Conservation (phyloP, 176 grass and related monocot species). For the Eragrostis curvula region DNA sequence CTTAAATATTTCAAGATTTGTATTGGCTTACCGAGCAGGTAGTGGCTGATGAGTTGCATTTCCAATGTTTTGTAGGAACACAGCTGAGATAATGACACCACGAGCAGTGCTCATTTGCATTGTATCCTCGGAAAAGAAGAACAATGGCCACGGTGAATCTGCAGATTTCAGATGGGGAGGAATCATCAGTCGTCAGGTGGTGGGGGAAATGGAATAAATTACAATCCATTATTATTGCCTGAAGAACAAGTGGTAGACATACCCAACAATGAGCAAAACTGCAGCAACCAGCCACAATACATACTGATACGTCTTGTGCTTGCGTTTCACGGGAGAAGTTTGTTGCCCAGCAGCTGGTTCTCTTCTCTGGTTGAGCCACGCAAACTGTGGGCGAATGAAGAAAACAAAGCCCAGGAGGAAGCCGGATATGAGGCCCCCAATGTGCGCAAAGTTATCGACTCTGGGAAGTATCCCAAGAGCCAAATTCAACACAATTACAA, state of each 20-base stretch:
- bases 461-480: constrained; percentile 76
- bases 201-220: too few species aligned
- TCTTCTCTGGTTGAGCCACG: constrained; percentile 56
- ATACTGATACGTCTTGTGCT: constrained; percentile 81
- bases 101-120: constrained; percentile 80
- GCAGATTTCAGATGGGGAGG: constrained; percentile 26
- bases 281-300: constrained; percentile 66
- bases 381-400: constrained; percentile 78
- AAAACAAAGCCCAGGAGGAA: constrained; percentile 90
- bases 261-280: constrained; percentile 60
- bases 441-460: constrained; percentile 96
- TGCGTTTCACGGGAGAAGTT: constrained; percentile 37
- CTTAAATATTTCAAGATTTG: not conserved
- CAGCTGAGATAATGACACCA: constrained; percentile 92
- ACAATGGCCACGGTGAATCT: constrained; percentile 65
- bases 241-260: constrained; percentile 1
- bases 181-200: not conserved
- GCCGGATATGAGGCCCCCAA: constrained; percentile 87
- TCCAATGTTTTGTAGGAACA: constrained; percentile 67
- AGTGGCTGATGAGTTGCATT: constrained; percentile 54
- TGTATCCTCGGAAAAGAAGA: constrained; percentile 73
- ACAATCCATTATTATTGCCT: not conserved
- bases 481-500: constrained; percentile 73
- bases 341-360: constrained; percentile 38
- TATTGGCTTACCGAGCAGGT: constrained; percentile 45